A percentile compares a stretch with the other conserved stretches of the same genome.
Conservation (phyloP, 2,329 filamentous ascomycete species). For the Aspergillus sp. region DNA sequence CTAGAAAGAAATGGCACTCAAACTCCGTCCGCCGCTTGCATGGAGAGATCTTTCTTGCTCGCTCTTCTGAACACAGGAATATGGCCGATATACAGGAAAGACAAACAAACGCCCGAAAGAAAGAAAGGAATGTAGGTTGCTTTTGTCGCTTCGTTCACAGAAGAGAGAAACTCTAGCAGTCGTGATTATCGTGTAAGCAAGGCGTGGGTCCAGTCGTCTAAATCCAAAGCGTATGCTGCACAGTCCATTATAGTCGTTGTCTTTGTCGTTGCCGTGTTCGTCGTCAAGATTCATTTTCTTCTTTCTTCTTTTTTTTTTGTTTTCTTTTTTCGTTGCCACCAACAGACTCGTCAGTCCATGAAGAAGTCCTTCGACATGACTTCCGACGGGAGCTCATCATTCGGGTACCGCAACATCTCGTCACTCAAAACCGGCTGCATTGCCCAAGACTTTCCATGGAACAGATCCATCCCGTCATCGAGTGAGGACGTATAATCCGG, state of each 20-base stretch:
- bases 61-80: too few relatives aligned
- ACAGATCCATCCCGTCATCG: constrained; percentile 24
- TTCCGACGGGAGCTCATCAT: constrained; percentile 21
- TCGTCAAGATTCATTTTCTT: constrained; percentile 2
- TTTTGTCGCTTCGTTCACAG: too few relatives aligned
- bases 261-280: constrained; percentile 10
- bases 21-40: too few relatives aligned
- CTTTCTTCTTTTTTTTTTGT: not conserved
- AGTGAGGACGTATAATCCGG: constrained; percentile 28
- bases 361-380: constrained; percentile 16
- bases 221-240: constrained; percentile 1
- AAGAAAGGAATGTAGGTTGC: too few relatives aligned
- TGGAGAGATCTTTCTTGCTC: too few relatives aligned
- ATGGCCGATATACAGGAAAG: too few relatives aligned
- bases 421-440: constrained; percentile 16
- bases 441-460: constrained; percentile 23
- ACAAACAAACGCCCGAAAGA: too few relatives aligned
- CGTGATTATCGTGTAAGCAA: not conserved
- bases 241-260: constrained; percentile 12
- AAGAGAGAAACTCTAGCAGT: too few relatives aligned
- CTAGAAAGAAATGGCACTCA: too few relatives aligned
- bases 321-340: constrained; percentile 1
- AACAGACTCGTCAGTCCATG: constrained; percentile 10
- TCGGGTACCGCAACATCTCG: constrained; percentile 30
- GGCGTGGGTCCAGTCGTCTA: not conserved